A percentile compares a stretch with the other conserved stretches of the same genome.
Conservation (phyloP, 495 filamentous ascomycete species). For the Lindgomyces ingoldianus region DNA sequence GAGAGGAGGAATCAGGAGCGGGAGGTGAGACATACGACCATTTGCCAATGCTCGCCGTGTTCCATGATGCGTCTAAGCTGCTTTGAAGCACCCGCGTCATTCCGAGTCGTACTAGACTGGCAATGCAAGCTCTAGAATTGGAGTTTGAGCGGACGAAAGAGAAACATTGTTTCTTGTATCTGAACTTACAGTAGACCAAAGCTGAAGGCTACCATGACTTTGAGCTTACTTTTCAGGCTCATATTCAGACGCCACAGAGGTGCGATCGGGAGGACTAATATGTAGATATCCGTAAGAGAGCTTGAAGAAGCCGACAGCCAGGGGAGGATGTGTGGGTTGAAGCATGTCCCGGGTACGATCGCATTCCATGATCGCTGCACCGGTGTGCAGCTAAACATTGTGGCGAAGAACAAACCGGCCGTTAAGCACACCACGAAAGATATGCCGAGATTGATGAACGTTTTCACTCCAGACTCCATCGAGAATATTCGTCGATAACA, state of each 20-base stretch:
- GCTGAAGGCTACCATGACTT: constrained; percentile 2
- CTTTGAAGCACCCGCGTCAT: constrained; percentile 1
- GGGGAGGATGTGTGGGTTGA: neutral
- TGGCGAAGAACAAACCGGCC: neutral
- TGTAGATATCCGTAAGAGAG: neutral
- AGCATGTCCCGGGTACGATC: neutral
- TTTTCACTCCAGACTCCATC: neutral
- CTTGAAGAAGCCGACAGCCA: neutral
- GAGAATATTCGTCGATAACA: constrained; percentile 7
- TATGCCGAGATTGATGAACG: constrained; percentile 2
- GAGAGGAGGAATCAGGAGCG: neutral
- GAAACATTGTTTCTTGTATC: too few species aligned
- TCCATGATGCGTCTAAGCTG: constrained; percentile 1
- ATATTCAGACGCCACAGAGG: neutral
- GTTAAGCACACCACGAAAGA: neutral
- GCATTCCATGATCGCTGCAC: neutral
- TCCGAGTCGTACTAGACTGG: neutral
- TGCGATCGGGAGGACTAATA: neutral
- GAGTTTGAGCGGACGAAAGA: neutral
- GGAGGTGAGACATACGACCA: constrained; percentile 1
- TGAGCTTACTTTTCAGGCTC: neutral
- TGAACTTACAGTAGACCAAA: constrained; percentile 3
- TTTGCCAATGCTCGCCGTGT: neutral
- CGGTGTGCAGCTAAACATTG: neutral
- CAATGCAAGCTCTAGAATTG: neutral